A percentile compares a stretch with the other conserved stretches of the same genome.
Conservation (phyloP, 805 yeast genomes). For the Metschnikowia proteae region DNA sequence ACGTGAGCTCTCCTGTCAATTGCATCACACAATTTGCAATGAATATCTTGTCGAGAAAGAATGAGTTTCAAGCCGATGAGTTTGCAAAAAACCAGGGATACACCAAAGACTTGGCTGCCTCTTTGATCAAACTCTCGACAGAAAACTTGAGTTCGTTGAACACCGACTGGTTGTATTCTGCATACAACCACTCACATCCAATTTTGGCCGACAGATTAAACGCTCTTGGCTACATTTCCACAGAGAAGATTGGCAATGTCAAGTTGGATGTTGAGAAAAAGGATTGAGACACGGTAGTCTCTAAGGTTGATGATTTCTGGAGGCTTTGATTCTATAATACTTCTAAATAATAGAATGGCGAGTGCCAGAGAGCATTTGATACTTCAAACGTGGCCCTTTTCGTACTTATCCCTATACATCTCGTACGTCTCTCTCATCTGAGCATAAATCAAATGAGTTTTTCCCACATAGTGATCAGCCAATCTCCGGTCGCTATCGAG, state of each 20-base stretch:
- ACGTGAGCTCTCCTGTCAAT: constrained; percentile 74
- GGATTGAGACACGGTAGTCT: not conserved
- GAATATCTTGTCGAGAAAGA: constrained; percentile 74
- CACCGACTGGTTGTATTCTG: constrained; percentile 85
- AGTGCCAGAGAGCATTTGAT: too few species aligned
- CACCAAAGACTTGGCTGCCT: constrained; percentile 59
- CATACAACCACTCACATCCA: constrained; percentile 90
- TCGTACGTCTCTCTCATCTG: constrained; percentile 60
- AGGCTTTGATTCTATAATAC: too few species aligned
- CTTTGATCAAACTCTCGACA: constrained; percentile 71
- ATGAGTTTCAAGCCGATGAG: constrained; percentile 91
- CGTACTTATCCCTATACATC: constrained; percentile 26
- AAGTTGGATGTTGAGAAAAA: constrained; percentile 14
- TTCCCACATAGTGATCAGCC: constrained; percentile 88
- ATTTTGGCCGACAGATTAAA: constrained; percentile 81
- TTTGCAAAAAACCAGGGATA: constrained; percentile 77
- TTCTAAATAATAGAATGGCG: too few species aligned
- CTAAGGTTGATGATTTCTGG: not conserved
- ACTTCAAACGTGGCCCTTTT: not conserved
- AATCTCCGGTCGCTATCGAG: constrained; percentile 83
- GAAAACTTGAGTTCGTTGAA: constrained; percentile 83
- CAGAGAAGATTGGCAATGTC: constrained; percentile 32
- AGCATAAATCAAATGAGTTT: constrained; percentile 78
- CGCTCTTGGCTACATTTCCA: constrained; percentile 57
- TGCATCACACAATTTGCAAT: constrained; percentile 60